phyloP scores from a whole-genome alignment of 2,329 filamentous ascomycete genomes.

The Teratosphaeria destructans region DNA sequence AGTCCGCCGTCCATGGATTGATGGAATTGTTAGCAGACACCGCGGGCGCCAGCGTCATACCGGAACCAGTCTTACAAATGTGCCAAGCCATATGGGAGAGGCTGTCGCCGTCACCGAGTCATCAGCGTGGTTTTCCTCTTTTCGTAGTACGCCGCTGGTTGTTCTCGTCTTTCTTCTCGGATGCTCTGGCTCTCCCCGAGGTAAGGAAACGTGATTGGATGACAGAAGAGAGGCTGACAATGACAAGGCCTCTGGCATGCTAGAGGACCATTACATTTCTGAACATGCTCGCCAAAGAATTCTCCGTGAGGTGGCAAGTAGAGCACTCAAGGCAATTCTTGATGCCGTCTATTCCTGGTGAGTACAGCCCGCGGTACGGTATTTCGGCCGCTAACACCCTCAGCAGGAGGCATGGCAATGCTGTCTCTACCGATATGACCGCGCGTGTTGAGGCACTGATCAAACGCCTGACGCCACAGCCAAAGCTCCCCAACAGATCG shows the following conservation, averaged over 20 bases:
- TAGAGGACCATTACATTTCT: slow-evolving; percentile 85
- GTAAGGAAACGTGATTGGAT: slow-evolving; percentile 33
- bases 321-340: slow-evolving; percentile 67
- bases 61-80: slow-evolving; percentile 72
- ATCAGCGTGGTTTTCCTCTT: slow-evolving; percentile 60
- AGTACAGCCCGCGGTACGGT: slow-evolving; percentile 21
- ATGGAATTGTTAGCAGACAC: slow-evolving; percentile 82
- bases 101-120: slow-evolving; percentile 50
- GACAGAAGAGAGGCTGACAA: slow-evolving; percentile 9
- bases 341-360: slow-evolving; percentile 64
- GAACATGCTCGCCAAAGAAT: slow-evolving; percentile 76
- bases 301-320: slow-evolving; percentile 63
- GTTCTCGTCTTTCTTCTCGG: slow-evolving; percentile 76
- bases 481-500: background rate
- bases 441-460: slow-evolving; percentile 63
- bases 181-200: slow-evolving; percentile 81
- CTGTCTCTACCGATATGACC: slow-evolving; percentile 53
- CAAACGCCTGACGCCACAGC: slow-evolving; percentile 44
- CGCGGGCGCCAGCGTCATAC: slow-evolving; percentile 67
- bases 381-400: background rate
- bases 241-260: slow-evolving; percentile 46
- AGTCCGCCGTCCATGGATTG: slow-evolving; percentile 65
- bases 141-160: slow-evolving; percentile 89
- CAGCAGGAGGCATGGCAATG: slow-evolving; percentile 47
- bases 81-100: slow-evolving; percentile 74